Evolutionary conservation across 129 eudicot genomes (phyloP).

Genomic region (Arctium minus): DNA sequence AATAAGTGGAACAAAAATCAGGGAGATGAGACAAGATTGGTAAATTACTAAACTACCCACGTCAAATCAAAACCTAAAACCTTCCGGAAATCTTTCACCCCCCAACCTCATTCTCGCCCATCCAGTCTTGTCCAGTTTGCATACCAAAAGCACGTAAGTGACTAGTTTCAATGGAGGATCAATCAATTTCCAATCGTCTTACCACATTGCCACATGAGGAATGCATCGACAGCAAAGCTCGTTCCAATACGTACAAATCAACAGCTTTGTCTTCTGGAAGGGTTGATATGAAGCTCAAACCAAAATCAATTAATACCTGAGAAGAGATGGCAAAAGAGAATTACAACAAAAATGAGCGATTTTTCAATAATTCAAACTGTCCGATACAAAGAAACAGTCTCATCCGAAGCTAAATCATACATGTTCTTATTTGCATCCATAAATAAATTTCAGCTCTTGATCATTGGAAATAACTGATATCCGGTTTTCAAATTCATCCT

Average conservation of each 20-base stretch:
- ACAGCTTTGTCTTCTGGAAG: slow-evolving; percentile 99
- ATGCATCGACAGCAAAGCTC: slow-evolving; percentile 97
- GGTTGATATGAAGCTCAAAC: slow-evolving; percentile 82
- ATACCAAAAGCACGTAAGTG: background rate
- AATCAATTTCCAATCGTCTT: slow-evolving; percentile 16
- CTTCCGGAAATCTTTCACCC: background rate
- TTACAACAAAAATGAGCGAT: background rate
- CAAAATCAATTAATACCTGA: slow-evolving; percentile 90
- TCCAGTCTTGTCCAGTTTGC: background rate
- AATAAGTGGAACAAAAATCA: no score
- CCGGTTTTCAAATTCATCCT: background rate
- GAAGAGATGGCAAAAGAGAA: background rate
- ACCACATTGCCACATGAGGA: slow-evolving; percentile 98
- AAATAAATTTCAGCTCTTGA: background rate
- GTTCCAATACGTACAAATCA: slow-evolving; percentile 87
- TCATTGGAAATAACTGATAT: no score
- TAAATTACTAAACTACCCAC: background rate
- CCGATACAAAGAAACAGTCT: background rate
- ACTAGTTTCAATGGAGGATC: background rate
- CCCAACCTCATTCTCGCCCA: no score
- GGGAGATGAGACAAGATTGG: no score
- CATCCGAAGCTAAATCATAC: background rate
- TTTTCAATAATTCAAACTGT: background rate
- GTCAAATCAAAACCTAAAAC: background rate
- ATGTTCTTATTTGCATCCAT: background rate